These are phyloP conservation scores for Elongisporangium senticosum DNA, from an alignment of 352 stramenopile genomes.

Conservation along the genomic window DNA sequence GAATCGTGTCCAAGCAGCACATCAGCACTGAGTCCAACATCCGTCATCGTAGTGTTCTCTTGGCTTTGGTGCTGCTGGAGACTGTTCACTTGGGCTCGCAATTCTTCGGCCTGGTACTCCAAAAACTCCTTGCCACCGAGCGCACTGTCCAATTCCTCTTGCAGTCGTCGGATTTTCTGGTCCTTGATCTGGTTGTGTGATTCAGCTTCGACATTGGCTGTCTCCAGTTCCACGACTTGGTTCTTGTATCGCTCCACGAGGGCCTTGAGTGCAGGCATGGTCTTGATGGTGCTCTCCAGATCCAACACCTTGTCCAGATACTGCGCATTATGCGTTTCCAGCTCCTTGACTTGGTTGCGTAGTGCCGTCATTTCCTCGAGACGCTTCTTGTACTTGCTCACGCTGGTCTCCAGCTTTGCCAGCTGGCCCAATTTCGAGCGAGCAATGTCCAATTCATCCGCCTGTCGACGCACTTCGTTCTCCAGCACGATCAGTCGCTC, in stretches of 20 bases:
- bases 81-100: slow-evolving; percentile 57
- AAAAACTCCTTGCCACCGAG: slow-evolving; percentile 79
- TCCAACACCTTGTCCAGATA: slow-evolving; percentile 84
- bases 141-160: slow-evolving; percentile 81
- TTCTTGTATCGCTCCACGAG: slow-evolving; percentile 87
- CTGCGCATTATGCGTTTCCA: slow-evolving; percentile 73
- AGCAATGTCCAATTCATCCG: slow-evolving; percentile 82
- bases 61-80: slow-evolving; percentile 41
- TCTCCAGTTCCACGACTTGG: slow-evolving; percentile 84
- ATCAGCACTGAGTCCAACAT: slow-evolving; percentile 43
- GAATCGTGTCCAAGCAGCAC: slow-evolving; percentile 65
- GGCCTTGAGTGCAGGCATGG: slow-evolving; percentile 70
- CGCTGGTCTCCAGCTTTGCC: slow-evolving; percentile 73
- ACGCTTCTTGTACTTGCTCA: slow-evolving; percentile 84
- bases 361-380: slow-evolving; percentile 83
- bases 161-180: slow-evolving; percentile 71
- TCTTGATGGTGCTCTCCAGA: slow-evolving; percentile 83
- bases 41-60: slow-evolving; percentile 29
- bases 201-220: slow-evolving; percentile 67
- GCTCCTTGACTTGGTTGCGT: slow-evolving; percentile 64
- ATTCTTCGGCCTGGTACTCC: slow-evolving; percentile 78
- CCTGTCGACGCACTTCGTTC: slow-evolving; percentile 81
- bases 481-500: slow-evolving; percentile 78
- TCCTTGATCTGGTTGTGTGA: slow-evolving; percentile 79
- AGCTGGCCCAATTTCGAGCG: slow-evolving; percentile 78